Evolutionary conservation across 2,329 filamentous ascomycete genomes (phyloP).

Genomic region (Passalora sequoiae): DNA sequence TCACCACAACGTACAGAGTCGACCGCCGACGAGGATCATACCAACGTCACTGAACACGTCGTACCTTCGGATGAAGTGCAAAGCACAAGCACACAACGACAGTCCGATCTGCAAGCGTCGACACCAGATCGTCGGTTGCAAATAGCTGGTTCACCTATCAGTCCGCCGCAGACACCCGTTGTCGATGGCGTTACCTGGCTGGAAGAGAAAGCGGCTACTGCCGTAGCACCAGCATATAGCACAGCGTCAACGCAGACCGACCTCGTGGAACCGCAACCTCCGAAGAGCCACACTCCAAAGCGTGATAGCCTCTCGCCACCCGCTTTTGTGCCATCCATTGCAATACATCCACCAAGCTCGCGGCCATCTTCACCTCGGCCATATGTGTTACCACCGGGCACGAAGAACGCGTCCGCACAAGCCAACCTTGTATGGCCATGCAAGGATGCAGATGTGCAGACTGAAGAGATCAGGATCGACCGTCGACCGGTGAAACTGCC

Average conservation of each 20-base stretch:
- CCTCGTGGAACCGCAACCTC: slow-evolving; percentile 16
- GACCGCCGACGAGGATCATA: slow-evolving; percentile 12
- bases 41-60: slow-evolving; percentile 8
- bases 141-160: slow-evolving; percentile 45
- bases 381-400: slow-evolving; percentile 71
- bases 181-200: slow-evolving; percentile 29
- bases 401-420: slow-evolving; percentile 78
- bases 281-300: slow-evolving; percentile 23
- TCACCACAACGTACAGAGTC: slow-evolving; percentile 55
- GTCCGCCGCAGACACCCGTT: slow-evolving; percentile 61
- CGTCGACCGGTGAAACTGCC: slow-evolving; percentile 69
- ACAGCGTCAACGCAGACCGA: slow-evolving; percentile 34
- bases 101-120: slow-evolving; percentile 12
- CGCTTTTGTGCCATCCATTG: slow-evolving; percentile 63
- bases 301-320: slow-evolving; percentile 31
- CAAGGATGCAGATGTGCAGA: slow-evolving; percentile 65
- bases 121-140: slow-evolving; percentile 9
- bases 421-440: slow-evolving; percentile 53
- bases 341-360: slow-evolving; percentile 81
- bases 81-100: slow-evolving; percentile 9
- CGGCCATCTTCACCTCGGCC: slow-evolving; percentile 73
- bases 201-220: slow-evolving; percentile 17
- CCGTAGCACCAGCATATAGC: slow-evolving; percentile 24
- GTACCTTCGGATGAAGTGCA: slow-evolving; percentile 12
- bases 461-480: slow-evolving; percentile 84